A percentile compares a stretch with the other conserved stretches of the same genome.
phyloP scores from a whole-genome alignment of 2,329 filamentous ascomycete species.

The Stagonosporopsis vannaccii region DNA sequence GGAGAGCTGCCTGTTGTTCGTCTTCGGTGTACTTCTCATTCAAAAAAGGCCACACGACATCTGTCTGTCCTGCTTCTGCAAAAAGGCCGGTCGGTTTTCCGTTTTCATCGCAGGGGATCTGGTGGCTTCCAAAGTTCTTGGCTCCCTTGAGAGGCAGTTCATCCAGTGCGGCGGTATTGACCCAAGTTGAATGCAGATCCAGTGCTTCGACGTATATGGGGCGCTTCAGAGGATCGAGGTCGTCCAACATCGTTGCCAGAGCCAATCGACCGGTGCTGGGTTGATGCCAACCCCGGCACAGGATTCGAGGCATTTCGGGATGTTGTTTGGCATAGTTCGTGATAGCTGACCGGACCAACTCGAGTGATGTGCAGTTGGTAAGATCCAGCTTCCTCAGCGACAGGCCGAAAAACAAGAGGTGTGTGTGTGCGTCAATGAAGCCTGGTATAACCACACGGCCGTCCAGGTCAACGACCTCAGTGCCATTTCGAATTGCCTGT shows the following conservation, averaged over 20 bases:
- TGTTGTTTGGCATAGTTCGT: slow-evolving; percentile 51
- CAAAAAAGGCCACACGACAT: slow-evolving; percentile 57
- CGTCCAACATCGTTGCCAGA: slow-evolving; percentile 57
- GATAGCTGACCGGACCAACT: slow-evolving; percentile 56
- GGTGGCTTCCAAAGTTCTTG: slow-evolving; percentile 21
- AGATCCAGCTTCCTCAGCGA: slow-evolving; percentile 58
- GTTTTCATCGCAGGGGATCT: slow-evolving; percentile 14
- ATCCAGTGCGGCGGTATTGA: slow-evolving; percentile 56
- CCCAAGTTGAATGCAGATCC: slow-evolving; percentile 62
- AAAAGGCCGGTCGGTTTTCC: slow-evolving; percentile 19
- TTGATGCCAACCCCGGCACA: slow-evolving; percentile 56
- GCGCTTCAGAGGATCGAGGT: slow-evolving; percentile 51
- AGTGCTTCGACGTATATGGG: slow-evolving; percentile 62
- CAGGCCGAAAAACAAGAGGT: slow-evolving; percentile 60
- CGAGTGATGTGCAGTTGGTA: slow-evolving; percentile 52
- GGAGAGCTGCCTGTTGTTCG: slow-evolving; percentile 55
- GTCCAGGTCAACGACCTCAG: slow-evolving; percentile 38
- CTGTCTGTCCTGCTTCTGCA: slow-evolving; percentile 18
- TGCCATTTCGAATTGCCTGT: slow-evolving; percentile 4
- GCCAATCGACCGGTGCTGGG: slow-evolving; percentile 58
- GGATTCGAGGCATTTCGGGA: slow-evolving; percentile 53
- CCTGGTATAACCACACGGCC: slow-evolving; percentile 55
- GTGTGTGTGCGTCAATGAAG: slow-evolving; percentile 63
- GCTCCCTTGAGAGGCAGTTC: slow-evolving; percentile 55
- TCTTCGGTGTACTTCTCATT: slow-evolving; percentile 54